Base-by-base conservation (phyloP, 805 yeast species). In the Naumovozyma castellii region DNA sequence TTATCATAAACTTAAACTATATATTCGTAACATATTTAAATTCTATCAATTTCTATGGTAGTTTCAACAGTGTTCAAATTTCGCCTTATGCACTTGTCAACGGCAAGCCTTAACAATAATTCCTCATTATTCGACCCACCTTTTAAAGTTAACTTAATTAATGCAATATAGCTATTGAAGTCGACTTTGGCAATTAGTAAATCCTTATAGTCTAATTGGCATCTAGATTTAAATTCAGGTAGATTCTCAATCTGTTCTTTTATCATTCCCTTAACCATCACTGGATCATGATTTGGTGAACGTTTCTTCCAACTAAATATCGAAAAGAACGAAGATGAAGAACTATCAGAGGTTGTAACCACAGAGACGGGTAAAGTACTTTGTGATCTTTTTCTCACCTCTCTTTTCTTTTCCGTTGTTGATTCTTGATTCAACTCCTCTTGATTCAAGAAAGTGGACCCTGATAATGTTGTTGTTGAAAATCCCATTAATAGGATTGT, bases 71-170 rank as follows among this genome's bases (percentile, higher is more conserved):
- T 34, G 6, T 55, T 55, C 15, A 59, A 31, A 18, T 42, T 39
- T 29, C 42, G 42, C 36, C 45, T 48, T 8, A 58, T 44, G 41
- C 58, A 54, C 35, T 53, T 56, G 22, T 57, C 59, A 2, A 58
- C 45, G 2, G 62, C 53, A 18, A 46, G 27, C 32, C 82, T 56
- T 27, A 83, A 51, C 25, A 67, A 61, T 1, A 75, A 58, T 54
- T 82, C 90, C 35, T 81, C 87, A 40, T 80, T 84, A 45, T 75
- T 75, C 3, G 82, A 73, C 1, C 80, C 83, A n/a, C 88, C 88
- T 35, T 64, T 59, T 81, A 83, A 76, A 16, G 57, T 59, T 3
- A 83, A 47, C 40, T 65, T 69, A 14, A 80, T 45, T 3, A 84
- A 70, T 2, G 79, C 73, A 18, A 83, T 68, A 48, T 69, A 76